A percentile compares a stretch with the other conserved stretches of the same genome.
Conservation (phyloP, 192 early-diverging fungal genomes). For the Piromyces sp. region DNA sequence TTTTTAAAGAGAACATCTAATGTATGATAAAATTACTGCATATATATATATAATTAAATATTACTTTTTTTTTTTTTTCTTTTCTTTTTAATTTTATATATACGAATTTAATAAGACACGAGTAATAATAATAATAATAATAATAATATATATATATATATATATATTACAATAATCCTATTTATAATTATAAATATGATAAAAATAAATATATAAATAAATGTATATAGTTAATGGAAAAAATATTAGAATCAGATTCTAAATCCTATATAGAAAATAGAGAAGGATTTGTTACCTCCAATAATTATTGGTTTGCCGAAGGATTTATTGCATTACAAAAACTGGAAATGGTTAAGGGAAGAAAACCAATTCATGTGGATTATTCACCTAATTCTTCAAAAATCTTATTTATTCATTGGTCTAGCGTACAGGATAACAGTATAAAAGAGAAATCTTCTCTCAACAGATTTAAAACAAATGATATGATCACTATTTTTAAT, state of each 20-base stretch:
- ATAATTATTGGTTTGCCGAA: neutral
- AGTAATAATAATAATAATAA: no score
- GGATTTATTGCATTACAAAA: neutral
- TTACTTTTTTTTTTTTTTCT: no score
- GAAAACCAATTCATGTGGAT: neutral
- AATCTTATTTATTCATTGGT: neutral
- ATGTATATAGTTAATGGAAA: neutral
- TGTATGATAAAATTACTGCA: no score
- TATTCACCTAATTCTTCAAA: neutral
- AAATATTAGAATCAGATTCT: neutral
- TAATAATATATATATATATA: no score
- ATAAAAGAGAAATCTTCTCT: neutral
- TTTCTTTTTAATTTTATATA: no score
- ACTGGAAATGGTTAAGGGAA: neutral
- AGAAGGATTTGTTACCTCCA: neutral
- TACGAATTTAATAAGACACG: no score
- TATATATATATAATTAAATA: no score
- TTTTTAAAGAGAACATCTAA: neutral
- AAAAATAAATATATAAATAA: neutral
- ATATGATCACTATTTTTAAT: neutral
- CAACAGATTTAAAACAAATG: neutral
- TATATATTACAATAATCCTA: no score
- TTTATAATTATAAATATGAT: no score
- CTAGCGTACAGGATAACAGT: neutral
- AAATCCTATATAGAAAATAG: neutral